A percentile compares a stretch with the other conserved stretches of the same genome.
Evolutionary conservation across 345 rosid genomes (phyloP).

Genomic region (Syzygium oleosum): DNA sequence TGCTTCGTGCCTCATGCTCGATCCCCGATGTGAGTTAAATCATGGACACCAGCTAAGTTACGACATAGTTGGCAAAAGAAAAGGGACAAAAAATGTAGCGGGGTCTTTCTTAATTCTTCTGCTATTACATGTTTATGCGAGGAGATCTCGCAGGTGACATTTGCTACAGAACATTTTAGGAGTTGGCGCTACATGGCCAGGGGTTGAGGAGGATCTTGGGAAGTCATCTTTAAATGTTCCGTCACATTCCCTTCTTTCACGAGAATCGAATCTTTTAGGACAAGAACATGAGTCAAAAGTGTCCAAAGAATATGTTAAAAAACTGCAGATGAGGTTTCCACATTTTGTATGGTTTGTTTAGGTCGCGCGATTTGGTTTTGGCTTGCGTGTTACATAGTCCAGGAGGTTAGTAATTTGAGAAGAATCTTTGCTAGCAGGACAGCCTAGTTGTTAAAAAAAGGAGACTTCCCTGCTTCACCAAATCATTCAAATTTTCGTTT

Average conservation of each 20-base stretch:
- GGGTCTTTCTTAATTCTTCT: background rate
- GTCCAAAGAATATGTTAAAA: background rate
- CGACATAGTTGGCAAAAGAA: background rate
- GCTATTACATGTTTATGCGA: background rate
- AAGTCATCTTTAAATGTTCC: background rate
- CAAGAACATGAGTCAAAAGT: background rate
- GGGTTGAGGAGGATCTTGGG: background rate
- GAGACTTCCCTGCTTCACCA: background rate
- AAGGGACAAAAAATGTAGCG: background rate
- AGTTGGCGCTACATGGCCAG: background rate
- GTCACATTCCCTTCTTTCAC: background rate
- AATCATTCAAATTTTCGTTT: background rate
- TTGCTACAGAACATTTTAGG: background rate
- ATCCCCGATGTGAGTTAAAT: background rate
- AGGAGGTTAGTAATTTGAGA: background rate
- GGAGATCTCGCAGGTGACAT: background rate
- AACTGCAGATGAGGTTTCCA: background rate
- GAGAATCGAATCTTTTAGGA: background rate
- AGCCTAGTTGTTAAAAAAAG: background rate
- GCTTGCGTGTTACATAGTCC: background rate
- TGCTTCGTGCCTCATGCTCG: background rate
- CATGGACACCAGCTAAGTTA: background rate
- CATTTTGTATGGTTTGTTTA: background rate
- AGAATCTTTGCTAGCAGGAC: no score
- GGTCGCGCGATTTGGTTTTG: background rate